phyloP scores from a whole-genome alignment of 1,284 basidiomycete genomes.

The Butyriboletus regius region DNA sequence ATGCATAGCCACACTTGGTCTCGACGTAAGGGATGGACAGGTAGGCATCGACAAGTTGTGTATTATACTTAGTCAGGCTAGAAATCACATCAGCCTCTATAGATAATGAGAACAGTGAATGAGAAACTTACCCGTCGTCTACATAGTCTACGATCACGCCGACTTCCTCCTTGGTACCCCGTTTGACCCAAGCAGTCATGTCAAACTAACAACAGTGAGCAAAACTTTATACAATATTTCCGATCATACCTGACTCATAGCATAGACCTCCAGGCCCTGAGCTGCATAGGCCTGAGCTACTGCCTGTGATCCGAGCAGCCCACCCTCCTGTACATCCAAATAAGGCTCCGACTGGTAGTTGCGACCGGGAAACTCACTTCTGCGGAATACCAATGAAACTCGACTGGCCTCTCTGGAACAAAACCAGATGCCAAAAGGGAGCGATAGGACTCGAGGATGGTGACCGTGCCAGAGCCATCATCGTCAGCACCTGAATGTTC shows the following conservation, averaged over 20 bases:
- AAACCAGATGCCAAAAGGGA: constrained; percentile 75
- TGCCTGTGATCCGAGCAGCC: constrained; percentile 90
- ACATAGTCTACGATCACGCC: constrained; percentile 89
- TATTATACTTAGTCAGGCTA: constrained; percentile 76
- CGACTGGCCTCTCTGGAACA: constrained; percentile 69
- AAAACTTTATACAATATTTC: neutral
- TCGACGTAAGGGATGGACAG: constrained; percentile 70
- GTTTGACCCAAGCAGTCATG: constrained; percentile 95
- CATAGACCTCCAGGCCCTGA: constrained; percentile 61
- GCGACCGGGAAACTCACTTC: constrained; percentile 46
- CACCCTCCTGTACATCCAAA: constrained; percentile 60
- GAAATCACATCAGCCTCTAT: constrained; percentile 1
- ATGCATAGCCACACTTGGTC: constrained; percentile 89
- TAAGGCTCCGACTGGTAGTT: neutral
- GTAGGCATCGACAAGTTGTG: constrained; percentile 68
- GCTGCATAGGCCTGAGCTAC: constrained; percentile 74
- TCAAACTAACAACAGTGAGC: constrained; percentile 55
- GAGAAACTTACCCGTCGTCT: constrained; percentile 48
- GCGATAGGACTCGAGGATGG: constrained; percentile 84
- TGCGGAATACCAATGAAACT: constrained; percentile 95
- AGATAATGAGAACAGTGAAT: neutral
- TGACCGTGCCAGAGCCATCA: constrained; percentile 86
- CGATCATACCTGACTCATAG: constrained; percentile 73
- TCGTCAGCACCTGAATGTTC: constrained; percentile 67
- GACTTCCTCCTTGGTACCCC: constrained; percentile 77